Conservation (phyloP, 1,284 basidiomycete species). For the Ceratobasidium sp. region DNA sequence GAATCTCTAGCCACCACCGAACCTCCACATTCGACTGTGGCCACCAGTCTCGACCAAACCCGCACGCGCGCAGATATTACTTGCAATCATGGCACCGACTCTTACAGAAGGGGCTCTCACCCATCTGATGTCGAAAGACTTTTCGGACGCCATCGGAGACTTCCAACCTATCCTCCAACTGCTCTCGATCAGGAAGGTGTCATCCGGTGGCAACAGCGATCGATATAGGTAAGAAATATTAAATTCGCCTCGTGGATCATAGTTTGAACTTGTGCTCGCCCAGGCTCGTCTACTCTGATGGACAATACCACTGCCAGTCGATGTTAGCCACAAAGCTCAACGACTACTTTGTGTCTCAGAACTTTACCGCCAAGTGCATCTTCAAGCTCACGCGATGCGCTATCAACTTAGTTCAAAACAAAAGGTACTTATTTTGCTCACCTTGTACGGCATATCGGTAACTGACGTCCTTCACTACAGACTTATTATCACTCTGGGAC, state of each 20-base stretch:
- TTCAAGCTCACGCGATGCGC: conserved; percentile 79
- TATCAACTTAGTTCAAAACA: conserved; percentile 83
- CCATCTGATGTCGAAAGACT: conserved; percentile 35
- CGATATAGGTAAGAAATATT: conserved; percentile 51
- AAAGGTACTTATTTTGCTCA: conserved; percentile 63
- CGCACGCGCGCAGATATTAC: background rate
- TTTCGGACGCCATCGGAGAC: conserved; percentile 45
- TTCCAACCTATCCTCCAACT: conserved; percentile 75
- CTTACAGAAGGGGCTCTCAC: conserved; percentile 44
- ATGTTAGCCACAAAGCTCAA: conserved; percentile 97
- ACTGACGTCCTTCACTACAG: conserved; percentile 54
- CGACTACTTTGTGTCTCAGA: conserved; percentile 70
- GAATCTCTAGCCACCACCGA: conserved; percentile 7
- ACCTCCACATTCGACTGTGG: conserved; percentile 15
- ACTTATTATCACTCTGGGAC: conserved; percentile 82
- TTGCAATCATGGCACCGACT: conserved; percentile 19
- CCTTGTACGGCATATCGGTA: conserved; percentile 35
- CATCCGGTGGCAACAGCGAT: conserved; percentile 49
- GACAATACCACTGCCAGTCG: conserved; percentile 81
- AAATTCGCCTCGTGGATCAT: background rate
- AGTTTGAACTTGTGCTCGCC: background rate
- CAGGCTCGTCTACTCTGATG: conserved; percentile 67
- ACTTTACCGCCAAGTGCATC: conserved; percentile 75
- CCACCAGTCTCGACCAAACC: background rate
- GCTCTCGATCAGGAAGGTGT: conserved; percentile 81